Base-by-base conservation (phyloP, 1,284 basidiomycete species). In the Peniophora sp. region DNA sequence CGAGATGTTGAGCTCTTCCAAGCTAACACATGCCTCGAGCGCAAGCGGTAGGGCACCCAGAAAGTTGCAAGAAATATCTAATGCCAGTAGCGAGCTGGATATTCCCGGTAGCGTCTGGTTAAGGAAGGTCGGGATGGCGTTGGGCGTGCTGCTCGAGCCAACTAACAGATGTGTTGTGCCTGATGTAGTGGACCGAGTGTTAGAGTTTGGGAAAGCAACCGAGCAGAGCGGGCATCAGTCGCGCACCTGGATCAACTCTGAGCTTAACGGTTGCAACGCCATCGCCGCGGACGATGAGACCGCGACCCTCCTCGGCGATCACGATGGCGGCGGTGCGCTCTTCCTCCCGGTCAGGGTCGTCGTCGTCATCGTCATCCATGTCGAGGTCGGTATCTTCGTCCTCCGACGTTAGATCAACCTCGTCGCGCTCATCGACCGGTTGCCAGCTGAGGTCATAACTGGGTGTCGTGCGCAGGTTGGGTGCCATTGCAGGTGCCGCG, bases 1-100 rank as follows among this genome's bases (percentile, higher is more conserved):
- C 12, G 92, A 92, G 49, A 99, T 77, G 64, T 98, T 97, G 50
- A 99, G 78, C 69, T 99, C 97, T 65, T 98, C 94, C 38, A 99
- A 81, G 57, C 74, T 77, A 52, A 75, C 71, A 66, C 95, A 97
- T 20, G 80, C 70, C 20, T 82, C 78, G 43, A 99, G 79, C 14
- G 83, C 77, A 3, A 84, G 82, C 2, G 96, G 94, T 43, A 99
- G 71, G 23, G 84, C 82, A 35, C 79, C 77, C 36, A 99, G 77
- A 56, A 87, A 85, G 66, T 95, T 96, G 58, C 83, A 78, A 23
- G 92, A 93, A 45, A 97, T 86, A 66, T 97, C 94, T 43, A 97
- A 78, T 8, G 90, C 92, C 54, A 96, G 81, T 38, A 97, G 78
- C 22, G 89, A 86, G 41, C 76, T 72, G 49, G 77, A 75, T 52